These are phyloP conservation scores for Erythrophleum ivorense DNA, from an alignment of 331 rosid species.

Conservation along the genomic window DNA sequence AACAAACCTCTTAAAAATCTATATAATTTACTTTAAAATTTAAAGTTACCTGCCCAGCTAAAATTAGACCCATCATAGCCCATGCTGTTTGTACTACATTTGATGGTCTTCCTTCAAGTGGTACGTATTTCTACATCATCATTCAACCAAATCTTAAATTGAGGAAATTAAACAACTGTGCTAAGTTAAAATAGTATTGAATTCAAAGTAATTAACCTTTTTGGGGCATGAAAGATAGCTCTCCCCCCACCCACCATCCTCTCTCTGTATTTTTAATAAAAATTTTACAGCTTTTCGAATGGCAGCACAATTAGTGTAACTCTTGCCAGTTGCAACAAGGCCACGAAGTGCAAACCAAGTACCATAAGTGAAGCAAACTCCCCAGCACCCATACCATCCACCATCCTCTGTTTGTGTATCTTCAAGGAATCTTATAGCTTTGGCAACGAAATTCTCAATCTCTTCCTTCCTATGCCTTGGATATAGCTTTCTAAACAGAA, in stretches of 20 bases:
- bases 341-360: constrained; percentile 66
- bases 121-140: constrained; percentile 46
- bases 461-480: constrained; percentile 42
- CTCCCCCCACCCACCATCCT: constrained; percentile 72
- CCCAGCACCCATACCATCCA: constrained; percentile 80
- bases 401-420: constrained; percentile 56
- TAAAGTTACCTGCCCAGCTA: constrained; percentile 51
- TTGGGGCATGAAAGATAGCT: constrained; percentile 64
- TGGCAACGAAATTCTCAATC: constrained; percentile 56
- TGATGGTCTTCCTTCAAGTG: constrained; percentile 51
- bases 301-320: constrained; percentile 51
- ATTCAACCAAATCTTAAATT: no score
- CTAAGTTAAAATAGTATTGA: background rate
- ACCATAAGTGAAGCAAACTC: constrained; percentile 66
- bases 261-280: constrained; percentile 53
- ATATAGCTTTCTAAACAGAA: background rate
- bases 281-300: no score
- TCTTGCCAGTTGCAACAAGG: constrained; percentile 56
- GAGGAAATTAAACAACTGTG: background rate
- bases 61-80: constrained; percentile 53
- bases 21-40: no score
- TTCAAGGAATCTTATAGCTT: constrained; percentile 54
- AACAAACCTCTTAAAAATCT: no score
- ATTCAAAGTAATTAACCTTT: constrained; percentile 34
- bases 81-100: no score